These are phyloP conservation scores for Rubia peregrina DNA, from an alignment of 305 asterid species.

Conservation along the genomic window DNA sequence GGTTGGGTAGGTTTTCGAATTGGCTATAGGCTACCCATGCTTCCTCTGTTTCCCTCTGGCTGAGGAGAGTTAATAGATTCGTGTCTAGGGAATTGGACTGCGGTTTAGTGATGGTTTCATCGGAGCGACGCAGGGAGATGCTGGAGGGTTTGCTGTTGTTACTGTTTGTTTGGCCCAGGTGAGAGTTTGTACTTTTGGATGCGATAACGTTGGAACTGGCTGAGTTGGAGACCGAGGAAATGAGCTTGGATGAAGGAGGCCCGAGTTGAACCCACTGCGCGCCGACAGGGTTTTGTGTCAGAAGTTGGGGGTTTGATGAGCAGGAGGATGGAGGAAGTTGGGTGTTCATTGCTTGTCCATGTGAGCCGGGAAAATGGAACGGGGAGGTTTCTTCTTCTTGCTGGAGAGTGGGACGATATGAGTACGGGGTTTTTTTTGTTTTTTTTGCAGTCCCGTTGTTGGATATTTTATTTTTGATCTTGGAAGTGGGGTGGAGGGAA, in stretches of 20 bases:
- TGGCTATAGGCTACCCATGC: constrained; percentile 68
- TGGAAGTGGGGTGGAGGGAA: constrained; percentile 32
- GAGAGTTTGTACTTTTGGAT: constrained; percentile 27
- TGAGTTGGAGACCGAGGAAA: constrained; percentile 22
- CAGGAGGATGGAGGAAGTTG: constrained; percentile 14
- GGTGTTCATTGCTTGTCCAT: constrained; percentile 58
- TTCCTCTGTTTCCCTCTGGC: constrained; percentile 68
- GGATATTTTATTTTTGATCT: constrained; percentile 14
- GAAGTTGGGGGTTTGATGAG: constrained; percentile 18
- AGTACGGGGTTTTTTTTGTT: neutral
- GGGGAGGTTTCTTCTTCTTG: constrained; percentile 17
- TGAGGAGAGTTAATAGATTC: constrained; percentile 58
- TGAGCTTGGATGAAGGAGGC: constrained; percentile 24
- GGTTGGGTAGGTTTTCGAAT: constrained; percentile 48
- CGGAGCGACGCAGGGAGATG: constrained; percentile 18
- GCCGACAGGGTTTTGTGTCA: constrained; percentile 21
- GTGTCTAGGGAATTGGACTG: constrained; percentile 36
- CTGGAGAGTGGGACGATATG: constrained; percentile 24
- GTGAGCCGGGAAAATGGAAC: constrained; percentile 9
- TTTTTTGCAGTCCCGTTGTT: neutral
- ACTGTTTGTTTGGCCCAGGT: constrained; percentile 29
- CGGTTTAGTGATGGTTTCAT: constrained; percentile 21
- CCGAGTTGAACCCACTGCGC: constrained; percentile 39
- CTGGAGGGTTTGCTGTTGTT: constrained; percentile 34
- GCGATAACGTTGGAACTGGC: constrained; percentile 27